Percentiles rank a stretch among this genome's conserved stretches.
phyloP scores from a whole-genome alignment of 1,139 yeast genomes.

The Arxiozyma bovina region DNA sequence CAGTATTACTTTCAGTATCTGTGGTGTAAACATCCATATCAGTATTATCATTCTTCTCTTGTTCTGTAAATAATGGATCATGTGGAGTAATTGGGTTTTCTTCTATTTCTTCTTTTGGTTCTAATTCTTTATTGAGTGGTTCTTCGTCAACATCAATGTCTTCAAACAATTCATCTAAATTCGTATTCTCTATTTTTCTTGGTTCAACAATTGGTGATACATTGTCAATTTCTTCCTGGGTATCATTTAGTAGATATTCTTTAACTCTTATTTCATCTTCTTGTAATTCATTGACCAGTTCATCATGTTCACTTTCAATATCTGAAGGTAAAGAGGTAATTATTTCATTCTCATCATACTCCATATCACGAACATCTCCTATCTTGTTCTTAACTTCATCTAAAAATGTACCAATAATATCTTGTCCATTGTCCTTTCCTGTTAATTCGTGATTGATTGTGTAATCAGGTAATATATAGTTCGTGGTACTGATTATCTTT shows the following conservation, averaged over 20 bases:
- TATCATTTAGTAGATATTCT: background rate
- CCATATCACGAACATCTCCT: background rate
- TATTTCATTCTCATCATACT: background rate
- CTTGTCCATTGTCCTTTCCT: background rate
- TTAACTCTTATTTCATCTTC: background rate
- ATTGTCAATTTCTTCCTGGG: no score
- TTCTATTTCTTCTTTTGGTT: no score
- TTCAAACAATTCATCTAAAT: no score
- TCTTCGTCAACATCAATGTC: no score
- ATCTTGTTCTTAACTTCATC: background rate
- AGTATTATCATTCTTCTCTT: no score
- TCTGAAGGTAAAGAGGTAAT: background rate
- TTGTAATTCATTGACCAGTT: background rate
- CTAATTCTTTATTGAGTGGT: no score
- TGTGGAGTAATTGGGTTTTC: no score
- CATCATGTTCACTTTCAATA: background rate
- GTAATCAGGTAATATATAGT: constrained; percentile 3
- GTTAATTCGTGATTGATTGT: background rate
- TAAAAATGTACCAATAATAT: constrained; percentile 4
- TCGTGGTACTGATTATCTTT: constrained; percentile 3
- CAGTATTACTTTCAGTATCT: no score
- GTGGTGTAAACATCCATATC: no score
- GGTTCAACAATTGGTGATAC: no score
- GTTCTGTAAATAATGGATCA: no score
- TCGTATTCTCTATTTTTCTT: no score